Conservation (phyloP, 352 stramenopile genomes). For the Phytophthora melonis region DNA sequence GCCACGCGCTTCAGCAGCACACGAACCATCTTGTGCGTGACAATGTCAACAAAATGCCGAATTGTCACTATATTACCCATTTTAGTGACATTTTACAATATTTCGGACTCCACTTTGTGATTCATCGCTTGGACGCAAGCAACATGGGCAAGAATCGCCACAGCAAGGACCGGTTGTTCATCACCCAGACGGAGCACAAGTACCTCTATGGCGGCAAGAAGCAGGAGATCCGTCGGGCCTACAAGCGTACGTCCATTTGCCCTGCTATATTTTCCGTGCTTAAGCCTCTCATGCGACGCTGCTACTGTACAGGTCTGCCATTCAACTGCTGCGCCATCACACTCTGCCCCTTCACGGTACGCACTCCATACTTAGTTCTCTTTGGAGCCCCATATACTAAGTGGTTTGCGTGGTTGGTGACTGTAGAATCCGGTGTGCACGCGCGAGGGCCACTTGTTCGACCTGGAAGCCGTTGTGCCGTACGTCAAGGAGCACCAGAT, state of each 20-base stretch:
- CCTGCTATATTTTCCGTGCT: constrained; percentile 1
- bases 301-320: constrained; percentile 77
- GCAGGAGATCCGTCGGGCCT: constrained; percentile 76
- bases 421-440: constrained; percentile 94
- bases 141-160: constrained; percentile 93
- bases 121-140: constrained; percentile 2
- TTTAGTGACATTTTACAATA: too few relatives aligned
- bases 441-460: constrained; percentile 96
- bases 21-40: constrained; percentile 21
- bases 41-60: neutral
- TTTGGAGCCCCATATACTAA: neutral
- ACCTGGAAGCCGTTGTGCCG: constrained; percentile 95
- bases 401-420: neutral
- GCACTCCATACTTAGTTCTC: neutral
- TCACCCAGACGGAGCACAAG: constrained; percentile 93
- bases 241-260: constrained; percentile 60
- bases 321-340: constrained; percentile 99
- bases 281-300: neutral
- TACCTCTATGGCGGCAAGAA: constrained; percentile 95
- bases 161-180: constrained; percentile 91
- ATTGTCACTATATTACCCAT: too few relatives aligned
- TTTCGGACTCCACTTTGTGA: neutral
- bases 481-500: constrained; percentile 97
- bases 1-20: constrained; percentile 24
- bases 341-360: constrained; percentile 88